Evolutionary conservation across 2,329 filamentous ascomycete genomes (phyloP).

Genomic region (Dactylellina drechsleri): DNA sequence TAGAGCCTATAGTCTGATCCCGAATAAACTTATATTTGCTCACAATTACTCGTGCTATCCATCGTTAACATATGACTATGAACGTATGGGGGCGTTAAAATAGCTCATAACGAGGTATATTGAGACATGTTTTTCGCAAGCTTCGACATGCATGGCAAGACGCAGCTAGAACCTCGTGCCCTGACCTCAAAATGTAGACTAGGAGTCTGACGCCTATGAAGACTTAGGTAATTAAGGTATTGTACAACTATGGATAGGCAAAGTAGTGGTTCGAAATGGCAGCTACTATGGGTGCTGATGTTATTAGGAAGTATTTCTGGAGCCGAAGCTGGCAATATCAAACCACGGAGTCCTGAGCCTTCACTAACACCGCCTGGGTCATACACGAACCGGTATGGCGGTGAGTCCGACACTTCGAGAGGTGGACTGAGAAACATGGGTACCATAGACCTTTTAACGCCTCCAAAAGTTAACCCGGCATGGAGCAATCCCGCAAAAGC

Average conservation of each 20-base stretch:
- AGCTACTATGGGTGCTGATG: background rate
- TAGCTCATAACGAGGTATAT: no score
- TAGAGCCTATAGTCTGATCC: no score
- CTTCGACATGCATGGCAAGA: no score
- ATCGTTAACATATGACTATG: no score
- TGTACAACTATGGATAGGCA: background rate
- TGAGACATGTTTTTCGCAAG: no score
- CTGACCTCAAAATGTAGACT: no score
- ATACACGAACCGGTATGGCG: background rate
- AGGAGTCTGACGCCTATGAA: no score
- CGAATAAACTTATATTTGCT: no score
- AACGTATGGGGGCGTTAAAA: no score
- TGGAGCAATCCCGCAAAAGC: conserved; percentile 9
- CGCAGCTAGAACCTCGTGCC: no score
- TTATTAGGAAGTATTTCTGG: background rate
- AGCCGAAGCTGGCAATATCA: conserved; percentile 3
- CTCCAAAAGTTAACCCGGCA: background rate
- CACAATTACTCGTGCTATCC: no score
- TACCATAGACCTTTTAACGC: conserved; percentile 1
- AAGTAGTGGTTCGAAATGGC: background rate
- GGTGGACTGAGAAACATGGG: background rate
- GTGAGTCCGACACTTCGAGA: background rate
- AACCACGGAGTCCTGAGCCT: conserved; percentile 22
- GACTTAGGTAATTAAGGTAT: background rate
- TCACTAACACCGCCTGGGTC: background rate